These are phyloP conservation scores for Rutstroemia sp. DNA, from an alignment of 2,329 filamentous ascomycete genomes.

Conservation along the genomic window DNA sequence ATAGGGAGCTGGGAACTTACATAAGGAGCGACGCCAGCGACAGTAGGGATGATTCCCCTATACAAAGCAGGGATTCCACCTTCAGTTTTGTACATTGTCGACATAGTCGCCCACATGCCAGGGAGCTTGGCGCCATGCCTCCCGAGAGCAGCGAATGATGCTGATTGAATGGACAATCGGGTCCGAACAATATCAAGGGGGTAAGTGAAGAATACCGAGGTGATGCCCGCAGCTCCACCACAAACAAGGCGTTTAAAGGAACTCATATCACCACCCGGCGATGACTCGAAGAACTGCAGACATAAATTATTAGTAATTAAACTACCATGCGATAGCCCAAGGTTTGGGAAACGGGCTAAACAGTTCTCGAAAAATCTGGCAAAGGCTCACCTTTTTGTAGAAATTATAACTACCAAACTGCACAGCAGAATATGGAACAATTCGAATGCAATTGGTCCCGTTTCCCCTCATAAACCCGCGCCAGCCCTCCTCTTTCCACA, in stretches of 20 bases:
- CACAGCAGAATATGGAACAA: conserved; percentile 95
- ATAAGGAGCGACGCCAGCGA: conserved; percentile 93
- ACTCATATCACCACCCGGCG: conserved; percentile 65
- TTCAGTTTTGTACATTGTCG: conserved; percentile 81
- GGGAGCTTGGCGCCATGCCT: conserved; percentile 60
- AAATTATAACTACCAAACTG: conserved; percentile 98
- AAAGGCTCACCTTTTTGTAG: conserved; percentile 72
- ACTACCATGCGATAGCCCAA: not conserved
- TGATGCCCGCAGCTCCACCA: conserved; percentile 86
- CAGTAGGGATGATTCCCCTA: conserved; percentile 85
- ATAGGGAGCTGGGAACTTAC: conserved; percentile 38
- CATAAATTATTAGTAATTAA: not conserved
- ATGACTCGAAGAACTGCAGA: conserved; percentile 64
- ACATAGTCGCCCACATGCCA: conserved; percentile 85
- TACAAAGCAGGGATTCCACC: conserved; percentile 84
- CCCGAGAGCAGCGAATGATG: conserved; percentile 77
- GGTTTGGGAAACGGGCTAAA: not conserved
- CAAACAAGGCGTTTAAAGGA: conserved; percentile 75
- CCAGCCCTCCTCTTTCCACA: conserved; percentile 97
- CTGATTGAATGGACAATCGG: conserved; percentile 88
- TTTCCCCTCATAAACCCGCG: conserved; percentile 96
- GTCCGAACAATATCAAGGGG: conserved; percentile 97
- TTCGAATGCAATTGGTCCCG: conserved; percentile 96
- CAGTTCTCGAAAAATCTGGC: not conserved
- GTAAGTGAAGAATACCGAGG: conserved; percentile 91